A percentile compares a stretch with the other conserved stretches of the same genome.
Conservation (phyloP, 2,329 filamentous ascomycete genomes). For the Nannizziopsis barbatae region DNA sequence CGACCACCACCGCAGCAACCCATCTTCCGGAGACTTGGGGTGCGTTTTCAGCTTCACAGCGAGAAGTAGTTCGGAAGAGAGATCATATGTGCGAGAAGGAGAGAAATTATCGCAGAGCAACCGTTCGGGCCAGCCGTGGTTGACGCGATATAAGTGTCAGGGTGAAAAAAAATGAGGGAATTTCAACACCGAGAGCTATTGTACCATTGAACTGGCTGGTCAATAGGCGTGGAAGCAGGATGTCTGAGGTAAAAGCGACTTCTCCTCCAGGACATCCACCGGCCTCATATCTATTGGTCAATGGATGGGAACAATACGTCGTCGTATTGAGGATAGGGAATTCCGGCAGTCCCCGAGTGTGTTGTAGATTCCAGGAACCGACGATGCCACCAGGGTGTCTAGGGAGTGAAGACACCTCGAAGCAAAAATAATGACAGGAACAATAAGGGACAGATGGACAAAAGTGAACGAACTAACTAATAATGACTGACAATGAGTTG, state of each 20-base stretch:
- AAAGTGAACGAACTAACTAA: no score
- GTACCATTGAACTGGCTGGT: neutral
- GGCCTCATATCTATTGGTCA: neutral
- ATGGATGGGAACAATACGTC: no score
- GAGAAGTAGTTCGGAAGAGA: neutral
- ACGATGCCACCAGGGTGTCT: no score
- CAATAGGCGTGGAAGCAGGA: neutral
- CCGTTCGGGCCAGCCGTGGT: slow-evolving; percentile 10
- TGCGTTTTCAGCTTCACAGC: neutral
- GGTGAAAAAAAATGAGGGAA: neutral
- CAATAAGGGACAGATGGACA: no score
- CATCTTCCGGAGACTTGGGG: slow-evolving; percentile 41
- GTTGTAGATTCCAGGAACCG: no score
- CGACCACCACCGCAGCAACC: slow-evolving; percentile 51
- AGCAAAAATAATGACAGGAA: no score
- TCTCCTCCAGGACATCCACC: neutral
- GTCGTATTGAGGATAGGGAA: no score
- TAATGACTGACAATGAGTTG: no score
- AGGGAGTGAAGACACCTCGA: no score
- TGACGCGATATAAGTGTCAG: slow-evolving; percentile 1
- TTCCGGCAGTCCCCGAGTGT: no score
- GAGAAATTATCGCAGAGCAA: slow-evolving; percentile 5
- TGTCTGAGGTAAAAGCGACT: neutral
- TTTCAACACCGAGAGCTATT: slow-evolving; percentile 2
- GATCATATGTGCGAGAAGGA: neutral